Evolutionary conservation across 2,329 filamentous ascomycete species (phyloP).

Genomic region (Cytospora schulzeri): DNA sequence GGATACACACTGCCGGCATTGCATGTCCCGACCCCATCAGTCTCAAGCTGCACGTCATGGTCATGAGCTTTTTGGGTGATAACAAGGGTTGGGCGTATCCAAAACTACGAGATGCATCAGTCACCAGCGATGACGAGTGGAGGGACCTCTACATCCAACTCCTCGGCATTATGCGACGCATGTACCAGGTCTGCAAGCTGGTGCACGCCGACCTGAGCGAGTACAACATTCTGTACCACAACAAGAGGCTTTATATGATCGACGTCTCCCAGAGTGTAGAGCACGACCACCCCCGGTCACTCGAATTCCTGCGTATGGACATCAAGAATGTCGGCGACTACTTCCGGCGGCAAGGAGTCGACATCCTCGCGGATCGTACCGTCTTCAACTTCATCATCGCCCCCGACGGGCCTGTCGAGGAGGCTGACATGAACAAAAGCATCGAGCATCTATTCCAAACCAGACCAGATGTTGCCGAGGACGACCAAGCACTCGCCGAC

Average conservation of each 20-base stretch:
- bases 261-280: slow-evolving; percentile 98
- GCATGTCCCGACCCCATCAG: slow-evolving; percentile 87
- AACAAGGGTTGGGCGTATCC: slow-evolving; percentile 86
- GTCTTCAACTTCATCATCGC: slow-evolving; percentile 82
- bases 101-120: slow-evolving; percentile 80
- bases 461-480: slow-evolving; percentile 44
- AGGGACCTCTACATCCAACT: slow-evolving; percentile 78
- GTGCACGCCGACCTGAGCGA: slow-evolving; percentile 97
- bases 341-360: slow-evolving; percentile 83
- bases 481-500: slow-evolving; percentile 47
- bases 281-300: slow-evolving; percentile 87
- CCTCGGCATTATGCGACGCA: slow-evolving; percentile 82
- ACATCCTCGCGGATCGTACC: slow-evolving; percentile 75
- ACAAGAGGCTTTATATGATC: slow-evolving; percentile 84
- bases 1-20: slow-evolving; percentile 82
- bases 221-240: slow-evolving; percentile 94
- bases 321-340: slow-evolving; percentile 97
- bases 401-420: slow-evolving; percentile 59
- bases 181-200: slow-evolving; percentile 89
- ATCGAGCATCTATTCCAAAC: slow-evolving; percentile 69
- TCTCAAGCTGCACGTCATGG: slow-evolving; percentile 89
- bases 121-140: slow-evolving; percentile 75
- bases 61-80: slow-evolving; percentile 92
- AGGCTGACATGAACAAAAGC: slow-evolving; percentile 60
- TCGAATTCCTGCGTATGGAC: slow-evolving; percentile 96